Base-by-base conservation (phyloP, 108 stramenopile species). In the Cyclotella baltica region DNA sequence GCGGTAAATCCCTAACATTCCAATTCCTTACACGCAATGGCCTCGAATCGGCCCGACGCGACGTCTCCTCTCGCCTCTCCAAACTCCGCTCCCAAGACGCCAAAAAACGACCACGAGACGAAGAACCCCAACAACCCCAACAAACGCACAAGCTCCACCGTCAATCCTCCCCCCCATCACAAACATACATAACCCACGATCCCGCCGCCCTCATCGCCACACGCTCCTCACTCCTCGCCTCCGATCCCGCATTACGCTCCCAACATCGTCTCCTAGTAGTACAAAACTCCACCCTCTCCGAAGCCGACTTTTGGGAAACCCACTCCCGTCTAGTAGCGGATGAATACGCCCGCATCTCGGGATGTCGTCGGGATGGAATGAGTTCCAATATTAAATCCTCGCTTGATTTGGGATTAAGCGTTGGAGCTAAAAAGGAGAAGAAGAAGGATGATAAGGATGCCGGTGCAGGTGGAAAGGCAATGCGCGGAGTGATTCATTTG, bases 301-400 rank as follows among this genome's bases (percentile, higher is more conserved):
- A 96, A 78, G 89, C 93, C 38, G 92, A 93, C 66, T 96, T 96
- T 84, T 96, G 95, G 95, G 82, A 70, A 27, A 92, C 92, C 0
- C 95, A 96, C 71, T 40, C 75, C 0, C 77, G 83, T 11, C 67
- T 88, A 16, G 77, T 93, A 30, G 90, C 92, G 46, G 87, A 93
- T 53, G 92, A 96, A 80, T 92, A 91, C 77, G 95, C 95, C 46
- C 83, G 87, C 48, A 93, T 96, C 28, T 80, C 75, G 15, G 95
- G 93, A 29, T 76, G 70, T 68, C 47, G 70, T 4, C 50, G 62
- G 22, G 75, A 81, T 8, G 95, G 95, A 15, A 88, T 72, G 51
- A 82, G 90, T 34, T 83, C 81, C 37, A 75, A 87, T 25, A 79
- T 96, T 31, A 89, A 89, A 81, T 85, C 87, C 28, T 88, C 87